A percentile compares a stretch with the other conserved stretches of the same genome.
Conservation (phyloP, 306 rosid genomes). For the Oxytropis ochrocephala region DNA sequence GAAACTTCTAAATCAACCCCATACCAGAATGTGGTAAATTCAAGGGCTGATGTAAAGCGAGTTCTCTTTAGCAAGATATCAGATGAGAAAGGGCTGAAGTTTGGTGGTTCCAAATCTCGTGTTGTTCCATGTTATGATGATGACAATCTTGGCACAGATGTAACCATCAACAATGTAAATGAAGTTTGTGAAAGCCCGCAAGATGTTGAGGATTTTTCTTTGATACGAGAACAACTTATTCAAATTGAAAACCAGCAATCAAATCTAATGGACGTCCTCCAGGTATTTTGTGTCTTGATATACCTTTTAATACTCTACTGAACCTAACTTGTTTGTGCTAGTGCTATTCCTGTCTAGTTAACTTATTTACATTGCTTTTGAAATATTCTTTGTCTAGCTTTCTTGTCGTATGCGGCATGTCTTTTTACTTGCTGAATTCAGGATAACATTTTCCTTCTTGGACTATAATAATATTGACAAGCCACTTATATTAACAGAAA, state of each 20-base stretch:
- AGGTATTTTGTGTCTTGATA: conserved; percentile 44
- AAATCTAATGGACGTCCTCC: conserved; percentile 71
- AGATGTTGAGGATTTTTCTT: conserved; percentile 71
- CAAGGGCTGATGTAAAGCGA: conserved; percentile 37
- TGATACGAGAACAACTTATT: conserved; percentile 82
- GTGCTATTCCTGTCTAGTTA: not conserved
- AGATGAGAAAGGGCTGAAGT: conserved; percentile 53
- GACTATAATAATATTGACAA: not conserved
- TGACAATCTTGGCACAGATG: conserved; percentile 28
- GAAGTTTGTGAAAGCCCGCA: conserved; percentile 56
- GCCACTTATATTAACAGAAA: conserved; percentile 5
- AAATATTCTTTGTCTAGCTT: not conserved
- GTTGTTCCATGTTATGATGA: conserved; percentile 66
- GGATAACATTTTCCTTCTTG: not conserved
- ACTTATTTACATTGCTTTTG: not conserved
- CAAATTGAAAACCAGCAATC: conserved; percentile 98
- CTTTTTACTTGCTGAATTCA: not conserved
- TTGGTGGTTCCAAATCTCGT: conserved; percentile 51
- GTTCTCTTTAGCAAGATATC: conserved; percentile 39
- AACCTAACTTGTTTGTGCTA: not conserved
- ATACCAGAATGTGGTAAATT: conserved; percentile 24
- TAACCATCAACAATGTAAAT: conserved; percentile 23
- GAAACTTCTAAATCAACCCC: conserved; percentile 30
- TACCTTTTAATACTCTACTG: not conserved
- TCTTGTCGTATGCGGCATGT: too few species aligned